These are phyloP conservation scores for Paracorniculantispora psalliotae DNA, from an alignment of 2,329 filamentous ascomycete species.

Conservation along the genomic window DNA sequence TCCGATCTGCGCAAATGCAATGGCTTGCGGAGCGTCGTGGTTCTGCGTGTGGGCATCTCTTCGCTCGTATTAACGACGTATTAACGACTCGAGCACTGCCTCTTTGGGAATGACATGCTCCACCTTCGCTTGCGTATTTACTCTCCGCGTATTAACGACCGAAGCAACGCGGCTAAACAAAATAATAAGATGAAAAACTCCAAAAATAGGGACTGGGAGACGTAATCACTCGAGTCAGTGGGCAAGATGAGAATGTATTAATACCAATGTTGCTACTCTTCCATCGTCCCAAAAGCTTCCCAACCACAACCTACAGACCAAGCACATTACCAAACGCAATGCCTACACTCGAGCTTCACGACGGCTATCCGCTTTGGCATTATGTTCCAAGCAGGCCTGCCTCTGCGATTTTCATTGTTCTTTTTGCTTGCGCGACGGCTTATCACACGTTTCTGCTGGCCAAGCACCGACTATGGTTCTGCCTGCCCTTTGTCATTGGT, in stretches of 20 bases:
- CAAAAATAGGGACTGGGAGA: background rate
- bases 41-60: too few species aligned
- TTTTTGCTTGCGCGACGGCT: conserved; percentile 38
- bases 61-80: background rate
- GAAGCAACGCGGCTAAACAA: too few species aligned
- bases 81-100: background rate
- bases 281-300: background rate
- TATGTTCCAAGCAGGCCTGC: conserved; percentile 39
- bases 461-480: conserved; percentile 44
- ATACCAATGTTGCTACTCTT: background rate
- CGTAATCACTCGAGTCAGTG: too few species aligned
- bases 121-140: background rate
- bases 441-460: conserved; percentile 38
- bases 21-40: too few species aligned
- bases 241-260: background rate
- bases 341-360: conserved; percentile 21
- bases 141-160: background rate
- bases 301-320: conserved; percentile 7
- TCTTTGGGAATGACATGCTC: background rate
- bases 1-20: too few species aligned
- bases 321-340: too few species aligned
- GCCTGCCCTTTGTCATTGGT: conserved; percentile 41
- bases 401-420: conserved; percentile 38
- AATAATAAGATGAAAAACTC: background rate
- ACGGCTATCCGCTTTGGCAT: conserved; percentile 21